These are phyloP conservation scores for Cardamine occulta DNA, from an alignment of 345 rosid species.

Conservation along the genomic window DNA sequence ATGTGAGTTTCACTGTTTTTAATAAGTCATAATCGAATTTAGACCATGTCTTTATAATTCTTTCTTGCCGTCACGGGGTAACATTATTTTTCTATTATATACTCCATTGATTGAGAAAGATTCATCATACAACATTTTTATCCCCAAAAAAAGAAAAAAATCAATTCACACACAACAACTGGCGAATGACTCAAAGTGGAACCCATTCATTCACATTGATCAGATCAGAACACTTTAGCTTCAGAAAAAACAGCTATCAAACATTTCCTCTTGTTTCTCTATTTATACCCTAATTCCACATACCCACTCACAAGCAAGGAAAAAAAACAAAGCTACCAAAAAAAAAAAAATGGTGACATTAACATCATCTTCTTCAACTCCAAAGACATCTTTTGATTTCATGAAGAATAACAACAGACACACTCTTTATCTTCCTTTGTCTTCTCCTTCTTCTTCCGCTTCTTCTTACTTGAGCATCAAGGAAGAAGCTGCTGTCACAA, in stretches of 20 bases:
- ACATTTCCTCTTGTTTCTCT: constrained; percentile 22
- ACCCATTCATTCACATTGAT: constrained; percentile 35
- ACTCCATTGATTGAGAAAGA: constrained; percentile 17
- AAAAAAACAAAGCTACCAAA: background rate
- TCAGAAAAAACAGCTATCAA: constrained; percentile 34
- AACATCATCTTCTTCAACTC: constrained; percentile 42
- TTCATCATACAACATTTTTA: constrained; percentile 12
- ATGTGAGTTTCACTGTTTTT: background rate
- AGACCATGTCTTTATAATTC: background rate
- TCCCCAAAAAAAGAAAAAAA: background rate
- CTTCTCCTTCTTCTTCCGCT: constrained; percentile 50
- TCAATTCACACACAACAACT: constrained; percentile 31
- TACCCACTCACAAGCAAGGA: constrained; percentile 4
- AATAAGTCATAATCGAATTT: constrained; percentile 22
- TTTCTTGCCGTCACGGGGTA: constrained; percentile 23
- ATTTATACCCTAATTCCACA: constrained; percentile 35
- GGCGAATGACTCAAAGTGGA: constrained; percentile 36
- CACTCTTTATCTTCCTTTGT: background rate
- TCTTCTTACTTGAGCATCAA: constrained; percentile 51
- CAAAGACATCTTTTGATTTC: constrained; percentile 45
- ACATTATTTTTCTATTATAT: background rate
- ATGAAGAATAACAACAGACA: constrained; percentile 25
- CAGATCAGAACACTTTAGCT: constrained; percentile 28
- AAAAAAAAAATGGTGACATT: constrained; percentile 29
- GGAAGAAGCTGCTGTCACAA: constrained; percentile 49